Base-by-base conservation (phyloP, 768 basidiomycete genomes). In the Sistotremastrum suecicum region DNA sequence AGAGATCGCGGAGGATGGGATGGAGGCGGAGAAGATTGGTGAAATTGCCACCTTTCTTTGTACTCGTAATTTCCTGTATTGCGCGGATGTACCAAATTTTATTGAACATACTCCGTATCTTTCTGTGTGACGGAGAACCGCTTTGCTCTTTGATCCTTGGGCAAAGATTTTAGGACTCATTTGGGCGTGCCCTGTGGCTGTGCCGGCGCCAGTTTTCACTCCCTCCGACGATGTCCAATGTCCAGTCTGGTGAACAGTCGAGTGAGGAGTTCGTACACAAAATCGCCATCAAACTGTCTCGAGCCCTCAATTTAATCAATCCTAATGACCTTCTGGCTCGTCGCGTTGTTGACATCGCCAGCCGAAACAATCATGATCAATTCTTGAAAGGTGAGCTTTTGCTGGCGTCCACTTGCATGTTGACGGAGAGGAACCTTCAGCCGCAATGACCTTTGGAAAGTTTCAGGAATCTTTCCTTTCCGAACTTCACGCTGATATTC, bases 1-100 rank as follows among this genome's bases (percentile, higher is more conserved):
- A 74, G 84, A 58, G 89, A 92, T 57, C 82, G 74, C 56, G 86
- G 85, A 7, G 87, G 88, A 33, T 86, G 83, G 77, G 67, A 59
- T 7, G 75, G 66, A 42, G 56, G 57, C 46, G 65, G 62, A 28
- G 63, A 62, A 40, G 53, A 55, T 12, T 67, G 59, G 40, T 35
- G 56, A 41, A 46, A 38, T 12, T 2, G 3, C 40, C n/a, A 20
- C 20, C 20, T 20, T 20, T 20, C 20, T 20, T 20, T 20, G 20
- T 20, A 20, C 20, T 20, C 20, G 20, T 20, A 20, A 20, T 20
- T 20, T 20, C 20, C 20, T 20, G 20, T 20, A 20, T 20, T 20
- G 20, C 20, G 20, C 20, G 2, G 2, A 20, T 20, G 20, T 20
- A 20, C 20, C 20, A 20, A 20, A 20, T 20, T 20, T 20, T 20